Evolutionary conservation across 2,329 filamentous ascomycete species (phyloP).

Genomic region (Aureobasidium sp.): DNA sequence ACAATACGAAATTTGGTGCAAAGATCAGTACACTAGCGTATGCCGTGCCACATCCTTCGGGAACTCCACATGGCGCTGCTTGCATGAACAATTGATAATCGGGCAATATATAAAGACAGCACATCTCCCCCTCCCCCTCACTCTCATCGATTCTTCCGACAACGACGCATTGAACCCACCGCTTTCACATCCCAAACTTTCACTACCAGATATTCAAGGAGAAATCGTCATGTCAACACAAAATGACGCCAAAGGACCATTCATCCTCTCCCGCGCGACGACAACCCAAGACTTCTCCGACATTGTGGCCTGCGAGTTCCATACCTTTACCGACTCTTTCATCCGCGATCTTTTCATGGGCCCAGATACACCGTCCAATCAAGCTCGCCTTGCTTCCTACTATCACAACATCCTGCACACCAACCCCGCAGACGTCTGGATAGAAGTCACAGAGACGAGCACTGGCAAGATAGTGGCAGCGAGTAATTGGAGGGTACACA

Average conservation of each 20-base stretch:
- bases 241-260: background rate
- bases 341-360: constrained; percentile 20
- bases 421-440: constrained; percentile 24
- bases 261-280: constrained; percentile 1
- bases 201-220: too few relatives aligned
- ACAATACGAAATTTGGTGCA: too few relatives aligned
- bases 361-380: constrained; percentile 15
- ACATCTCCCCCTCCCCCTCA: background rate
- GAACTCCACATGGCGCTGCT: background rate
- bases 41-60: background rate
- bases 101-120: too few relatives aligned
- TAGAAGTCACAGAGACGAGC: constrained; percentile 22
- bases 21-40: too few relatives aligned
- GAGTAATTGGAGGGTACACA: constrained; percentile 26
- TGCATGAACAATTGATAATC: background rate
- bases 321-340: background rate
- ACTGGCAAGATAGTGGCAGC: constrained; percentile 24
- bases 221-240: background rate
- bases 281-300: background rate
- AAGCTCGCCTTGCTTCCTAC: constrained; percentile 13
- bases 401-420: constrained; percentile 17
- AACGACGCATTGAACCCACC: background rate
- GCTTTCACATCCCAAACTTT: background rate
- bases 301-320: constrained; percentile 7
- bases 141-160: background rate